phyloP scores from a whole-genome alignment of 176 grass and related monocot genomes.

The Leersia perrieri region DNA sequence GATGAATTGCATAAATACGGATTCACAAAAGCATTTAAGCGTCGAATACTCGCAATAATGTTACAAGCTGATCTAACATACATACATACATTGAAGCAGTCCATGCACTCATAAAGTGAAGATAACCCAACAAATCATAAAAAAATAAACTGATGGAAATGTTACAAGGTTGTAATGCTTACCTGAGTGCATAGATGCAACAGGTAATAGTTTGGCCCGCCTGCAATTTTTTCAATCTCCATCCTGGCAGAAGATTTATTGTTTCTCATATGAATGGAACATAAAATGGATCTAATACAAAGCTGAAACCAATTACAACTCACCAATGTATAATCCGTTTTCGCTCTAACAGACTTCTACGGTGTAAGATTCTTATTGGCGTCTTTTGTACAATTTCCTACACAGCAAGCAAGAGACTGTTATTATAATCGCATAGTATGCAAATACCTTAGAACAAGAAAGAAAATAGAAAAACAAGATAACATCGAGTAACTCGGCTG shows the following conservation, averaged over 20 bases:
- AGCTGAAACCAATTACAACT: constrained; percentile 41
- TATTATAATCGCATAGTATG: not conserved
- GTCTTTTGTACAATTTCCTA: constrained; percentile 92
- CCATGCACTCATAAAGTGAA: not conserved
- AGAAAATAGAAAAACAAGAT: not conserved
- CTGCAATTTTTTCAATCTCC: constrained; percentile 68
- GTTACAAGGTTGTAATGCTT: not conserved
- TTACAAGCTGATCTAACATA: not conserved
- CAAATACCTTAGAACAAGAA: not conserved
- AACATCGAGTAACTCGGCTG: too few species aligned
- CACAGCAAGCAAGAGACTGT: constrained; percentile 7
- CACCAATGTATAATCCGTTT: constrained; percentile 90
- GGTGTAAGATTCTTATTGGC: constrained; percentile 85
- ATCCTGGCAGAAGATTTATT: constrained; percentile 56
- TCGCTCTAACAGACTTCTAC: constrained; percentile 79
- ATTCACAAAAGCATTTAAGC: not conserved
- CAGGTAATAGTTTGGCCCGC: constrained; percentile 68
- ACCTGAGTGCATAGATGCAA: constrained; percentile 96
- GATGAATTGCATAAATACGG: not conserved
- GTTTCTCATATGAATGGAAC: constrained; percentile 10
- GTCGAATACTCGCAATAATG: not conserved
- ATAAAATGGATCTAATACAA: constrained; percentile 10
- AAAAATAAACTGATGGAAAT: not conserved
- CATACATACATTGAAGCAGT: not conserved
- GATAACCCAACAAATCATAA: not conserved